A percentile compares a stretch with the other conserved stretches of the same genome.
Conservation (phyloP, 2,329 filamentous ascomycete genomes). For the Nigrospora sphaerica region DNA sequence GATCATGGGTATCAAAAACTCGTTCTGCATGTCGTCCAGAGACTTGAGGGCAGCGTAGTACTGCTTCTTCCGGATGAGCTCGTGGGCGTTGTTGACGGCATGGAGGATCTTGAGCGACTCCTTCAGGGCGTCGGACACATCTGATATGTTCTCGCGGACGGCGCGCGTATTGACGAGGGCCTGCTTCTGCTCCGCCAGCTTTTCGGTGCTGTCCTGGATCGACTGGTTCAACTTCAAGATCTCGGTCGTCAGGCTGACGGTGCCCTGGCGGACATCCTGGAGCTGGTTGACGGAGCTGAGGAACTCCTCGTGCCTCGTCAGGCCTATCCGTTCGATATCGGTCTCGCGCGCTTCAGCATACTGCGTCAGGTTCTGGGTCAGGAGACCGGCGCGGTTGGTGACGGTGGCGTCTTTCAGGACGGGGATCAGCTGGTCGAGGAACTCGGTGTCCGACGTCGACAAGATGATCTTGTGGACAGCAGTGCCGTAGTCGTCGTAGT, state of each 20-base stretch:
- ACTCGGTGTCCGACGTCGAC: conserved; percentile 85
- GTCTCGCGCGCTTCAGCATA: conserved; percentile 82
- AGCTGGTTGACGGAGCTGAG: conserved; percentile 88
- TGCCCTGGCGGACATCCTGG: conserved; percentile 86
- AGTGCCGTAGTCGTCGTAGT: conserved; percentile 25
- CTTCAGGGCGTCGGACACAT: conserved; percentile 79
- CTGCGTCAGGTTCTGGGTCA: conserved; percentile 71
- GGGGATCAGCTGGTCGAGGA: conserved; percentile 91
- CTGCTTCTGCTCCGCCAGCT: conserved; percentile 89
- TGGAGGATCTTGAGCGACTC: conserved; percentile 89
- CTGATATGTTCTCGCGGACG: conserved; percentile 91
- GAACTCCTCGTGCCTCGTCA: conserved; percentile 96
- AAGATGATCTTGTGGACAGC: conserved; percentile 69
- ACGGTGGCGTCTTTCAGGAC: conserved; percentile 84
- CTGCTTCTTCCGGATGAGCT: conserved; percentile 84
- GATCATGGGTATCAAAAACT: conserved; percentile 69
- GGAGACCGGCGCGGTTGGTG: conserved; percentile 62
- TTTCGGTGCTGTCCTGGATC: conserved; percentile 91
- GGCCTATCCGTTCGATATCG: conserved; percentile 90
- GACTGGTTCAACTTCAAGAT: conserved; percentile 90
- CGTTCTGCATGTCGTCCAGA: conserved; percentile 90
- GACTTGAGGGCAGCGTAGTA: conserved; percentile 94
- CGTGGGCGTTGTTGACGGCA: conserved; percentile 89
- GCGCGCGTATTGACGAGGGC: conserved; percentile 86
- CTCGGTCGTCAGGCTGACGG: conserved; percentile 79